phyloP scores from a whole-genome alignment of 768 basidiomycete genomes.

The Termitomyces sp. region DNA sequence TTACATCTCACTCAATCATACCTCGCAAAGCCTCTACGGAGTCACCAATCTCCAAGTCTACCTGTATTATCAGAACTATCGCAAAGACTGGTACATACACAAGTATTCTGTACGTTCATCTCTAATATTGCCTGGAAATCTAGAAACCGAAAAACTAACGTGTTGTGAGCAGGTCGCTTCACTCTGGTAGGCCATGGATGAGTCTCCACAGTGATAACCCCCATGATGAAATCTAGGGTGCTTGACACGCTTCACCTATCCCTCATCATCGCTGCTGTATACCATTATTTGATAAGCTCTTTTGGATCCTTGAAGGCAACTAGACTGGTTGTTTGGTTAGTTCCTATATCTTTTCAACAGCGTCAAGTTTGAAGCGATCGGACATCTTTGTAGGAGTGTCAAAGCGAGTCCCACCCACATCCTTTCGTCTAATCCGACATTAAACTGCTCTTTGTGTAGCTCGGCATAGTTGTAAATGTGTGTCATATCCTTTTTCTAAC shows the following conservation, averaged over 20 bases:
- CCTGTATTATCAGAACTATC: no score
- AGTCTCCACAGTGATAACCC: not conserved
- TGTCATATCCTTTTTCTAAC: not conserved
- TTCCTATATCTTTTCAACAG: not conserved
- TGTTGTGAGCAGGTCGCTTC: slow-evolving; percentile 12
- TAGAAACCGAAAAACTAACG: not conserved
- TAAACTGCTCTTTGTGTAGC: slow-evolving; percentile 5
- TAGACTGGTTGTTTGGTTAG: slow-evolving; percentile 10
- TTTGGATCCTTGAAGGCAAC: slow-evolving; percentile 17
- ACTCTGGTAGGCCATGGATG: slow-evolving; percentile 12
- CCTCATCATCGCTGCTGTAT: slow-evolving; percentile 20
- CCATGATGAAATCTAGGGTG: slow-evolving; percentile 6
- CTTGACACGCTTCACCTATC: slow-evolving; percentile 22
- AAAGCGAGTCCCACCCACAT: slow-evolving; percentile 13
- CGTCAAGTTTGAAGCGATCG: no score
- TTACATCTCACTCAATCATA: no score
- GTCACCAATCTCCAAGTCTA: no score
- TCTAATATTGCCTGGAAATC: not conserved
- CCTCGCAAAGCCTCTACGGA: no score
- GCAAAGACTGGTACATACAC: slow-evolving; percentile 16
- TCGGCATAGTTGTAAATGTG: slow-evolving; percentile 21
- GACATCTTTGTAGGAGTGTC: slow-evolving; percentile 18
- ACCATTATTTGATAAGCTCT: slow-evolving; percentile 19
- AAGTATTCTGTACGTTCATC: slow-evolving; percentile 15
- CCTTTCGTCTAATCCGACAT: not conserved